phyloP scores from a whole-genome alignment of 768 basidiomycete species.

The Dictyophora rubrovolvata region DNA sequence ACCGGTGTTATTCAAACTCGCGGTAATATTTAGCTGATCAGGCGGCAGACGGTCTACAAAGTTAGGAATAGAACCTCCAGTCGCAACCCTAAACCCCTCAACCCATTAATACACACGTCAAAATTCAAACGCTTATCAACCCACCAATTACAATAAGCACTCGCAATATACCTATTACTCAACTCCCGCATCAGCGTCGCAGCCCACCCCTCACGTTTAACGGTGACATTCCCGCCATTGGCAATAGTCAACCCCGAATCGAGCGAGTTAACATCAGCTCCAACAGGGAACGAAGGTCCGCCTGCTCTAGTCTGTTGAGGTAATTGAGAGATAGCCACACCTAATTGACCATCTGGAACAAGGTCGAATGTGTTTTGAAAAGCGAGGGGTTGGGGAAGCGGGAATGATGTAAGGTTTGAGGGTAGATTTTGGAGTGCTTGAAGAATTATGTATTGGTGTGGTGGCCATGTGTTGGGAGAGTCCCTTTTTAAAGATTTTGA shows the following conservation, averaged over 20 bases:
- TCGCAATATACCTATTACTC: conserved; percentile 77
- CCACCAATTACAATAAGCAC: conserved; percentile 84
- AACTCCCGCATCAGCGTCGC: conserved; percentile 54
- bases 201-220: conserved; percentile 53
- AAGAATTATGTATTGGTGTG: conserved; percentile 73
- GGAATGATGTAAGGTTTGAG: conserved; percentile 49
- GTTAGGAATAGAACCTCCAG: conserved; percentile 73
- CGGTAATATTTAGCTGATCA: conserved; percentile 57
- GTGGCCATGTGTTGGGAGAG: conserved; percentile 84
- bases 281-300: conserved; percentile 36
- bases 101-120: too few species aligned
- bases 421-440: conserved; percentile 70
- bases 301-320: conserved; percentile 51
- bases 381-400: conserved; percentile 40
- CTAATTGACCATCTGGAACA: conserved; percentile 75
- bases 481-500: conserved; percentile 37
- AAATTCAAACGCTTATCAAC: too few species aligned
- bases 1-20: conserved; percentile 57
- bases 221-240: conserved; percentile 56
- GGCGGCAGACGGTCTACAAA: conserved; percentile 61
- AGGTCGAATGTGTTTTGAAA: conserved; percentile 55
- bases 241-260: conserved; percentile 37
- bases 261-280: conserved; percentile 50
- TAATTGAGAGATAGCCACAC: conserved; percentile 55
- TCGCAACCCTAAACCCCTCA: conserved; percentile 53